phyloP scores from a whole-genome alignment of 2,329 filamentous ascomycete species.

The Xylaria hypoxylon region DNA sequence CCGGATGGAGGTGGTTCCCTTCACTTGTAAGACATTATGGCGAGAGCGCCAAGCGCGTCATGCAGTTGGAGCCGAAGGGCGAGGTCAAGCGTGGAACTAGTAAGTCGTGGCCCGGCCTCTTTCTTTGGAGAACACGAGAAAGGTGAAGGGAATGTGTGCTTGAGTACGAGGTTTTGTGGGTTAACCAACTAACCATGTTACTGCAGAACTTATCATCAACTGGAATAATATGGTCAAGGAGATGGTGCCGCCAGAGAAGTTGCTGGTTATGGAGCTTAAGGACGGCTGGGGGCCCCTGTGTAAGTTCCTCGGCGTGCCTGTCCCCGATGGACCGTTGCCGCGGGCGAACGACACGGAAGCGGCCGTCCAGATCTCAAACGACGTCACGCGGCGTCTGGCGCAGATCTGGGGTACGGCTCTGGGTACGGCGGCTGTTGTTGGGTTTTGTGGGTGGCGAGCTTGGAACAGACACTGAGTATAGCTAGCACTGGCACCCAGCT shows the following conservation, averaged over 20 bases:
- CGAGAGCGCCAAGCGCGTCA: conserved; percentile 18
- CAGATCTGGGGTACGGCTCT: conserved; percentile 34
- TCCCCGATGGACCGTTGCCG: conserved; percentile 44
- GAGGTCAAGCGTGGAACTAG: conserved; percentile 19
- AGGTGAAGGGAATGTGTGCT: background rate
- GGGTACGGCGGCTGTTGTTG: conserved; percentile 22
- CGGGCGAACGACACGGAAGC: conserved; percentile 46
- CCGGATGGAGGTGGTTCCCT: conserved; percentile 37
- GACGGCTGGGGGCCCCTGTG: conserved; percentile 47
- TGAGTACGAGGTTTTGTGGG: background rate
- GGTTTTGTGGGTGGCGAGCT: conserved; percentile 25
- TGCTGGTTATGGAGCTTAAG: conserved; percentile 46
- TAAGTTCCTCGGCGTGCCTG: conserved; percentile 41
- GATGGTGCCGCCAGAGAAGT: conserved; percentile 39
- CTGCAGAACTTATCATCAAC: conserved; percentile 29
- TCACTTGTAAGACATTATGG: conserved; percentile 18
- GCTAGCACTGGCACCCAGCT: background rate
- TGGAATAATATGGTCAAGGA: conserved; percentile 35
- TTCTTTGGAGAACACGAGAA: background rate
- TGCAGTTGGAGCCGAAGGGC: conserved; percentile 23
- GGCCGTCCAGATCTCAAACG: conserved; percentile 31
- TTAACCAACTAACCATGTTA: background rate
- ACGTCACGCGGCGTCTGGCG: conserved; percentile 31
- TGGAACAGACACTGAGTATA: conserved; percentile 28
- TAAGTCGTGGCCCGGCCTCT: conserved; percentile 15